phyloP scores from a whole-genome alignment of 2,329 filamentous ascomycete species.

The Fusarium buxicola region DNA sequence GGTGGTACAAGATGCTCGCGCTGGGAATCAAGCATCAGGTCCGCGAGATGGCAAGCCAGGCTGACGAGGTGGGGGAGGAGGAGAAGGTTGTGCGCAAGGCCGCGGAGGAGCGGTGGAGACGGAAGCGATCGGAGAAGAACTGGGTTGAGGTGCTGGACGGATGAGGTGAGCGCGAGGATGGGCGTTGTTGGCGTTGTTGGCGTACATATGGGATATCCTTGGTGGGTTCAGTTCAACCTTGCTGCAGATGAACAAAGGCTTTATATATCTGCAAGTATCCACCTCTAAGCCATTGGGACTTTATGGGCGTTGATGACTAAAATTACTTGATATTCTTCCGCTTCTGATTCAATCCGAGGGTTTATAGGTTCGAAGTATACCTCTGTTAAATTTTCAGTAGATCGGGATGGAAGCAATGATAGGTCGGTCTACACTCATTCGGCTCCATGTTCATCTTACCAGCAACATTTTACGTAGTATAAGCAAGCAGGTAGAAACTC shows the following conservation, averaged over 20 bases:
- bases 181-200: conserved; percentile 22
- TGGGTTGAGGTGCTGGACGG: conserved; percentile 54
- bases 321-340: too few relatives aligned
- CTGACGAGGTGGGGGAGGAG: conserved; percentile 62
- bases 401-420: too few relatives aligned
- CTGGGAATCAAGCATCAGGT: conserved; percentile 65
- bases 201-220: conserved; percentile 8
- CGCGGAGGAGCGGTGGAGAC: conserved; percentile 61
- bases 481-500: too few relatives aligned
- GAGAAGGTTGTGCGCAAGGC: conserved; percentile 64
- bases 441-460: too few relatives aligned
- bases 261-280: too few relatives aligned
- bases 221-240: not conserved
- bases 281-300: too few relatives aligned
- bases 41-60: conserved; percentile 65
- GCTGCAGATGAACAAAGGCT: not conserved
- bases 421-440: too few relatives aligned
- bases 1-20: conserved; percentile 67
- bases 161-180: conserved; percentile 20
- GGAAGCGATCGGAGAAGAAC: conserved; percentile 63
- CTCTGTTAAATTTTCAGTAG: too few relatives aligned
- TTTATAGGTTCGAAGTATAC: too few relatives aligned
- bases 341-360: too few relatives aligned
- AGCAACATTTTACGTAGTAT: too few relatives aligned
- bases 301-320: too few relatives aligned